phyloP scores from a whole-genome alignment of 352 stramenopile species.

The Phytopythium kandeliae region DNA sequence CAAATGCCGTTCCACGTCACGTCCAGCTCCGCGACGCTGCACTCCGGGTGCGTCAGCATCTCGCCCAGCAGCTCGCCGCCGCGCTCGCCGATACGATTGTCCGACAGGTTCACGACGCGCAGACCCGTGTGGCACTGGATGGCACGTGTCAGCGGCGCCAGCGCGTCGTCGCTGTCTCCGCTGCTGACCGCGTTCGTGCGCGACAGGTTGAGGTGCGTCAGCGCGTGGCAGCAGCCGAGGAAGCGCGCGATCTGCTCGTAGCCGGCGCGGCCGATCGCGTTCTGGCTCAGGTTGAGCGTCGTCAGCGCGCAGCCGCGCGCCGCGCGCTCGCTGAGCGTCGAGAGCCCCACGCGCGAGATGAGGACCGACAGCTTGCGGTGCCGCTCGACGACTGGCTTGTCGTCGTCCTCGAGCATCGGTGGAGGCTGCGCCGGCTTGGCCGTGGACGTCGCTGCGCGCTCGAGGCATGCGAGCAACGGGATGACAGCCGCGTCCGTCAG shows the following conservation, averaged over 20 bases:
- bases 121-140: constrained; percentile 50
- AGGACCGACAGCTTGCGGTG: constrained; percentile 11
- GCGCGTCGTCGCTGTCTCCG: constrained; percentile 20
- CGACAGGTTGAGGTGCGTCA: constrained; percentile 56
- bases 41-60: constrained; percentile 52
- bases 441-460: constrained; percentile 8
- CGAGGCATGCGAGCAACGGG: constrained; percentile 44
- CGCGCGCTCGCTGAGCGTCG: constrained; percentile 5
- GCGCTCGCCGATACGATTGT: constrained; percentile 55
- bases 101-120: constrained; percentile 50
- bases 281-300: constrained; percentile 66
- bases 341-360: not conserved
- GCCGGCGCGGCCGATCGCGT: constrained; percentile 44
- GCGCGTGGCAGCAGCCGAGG: constrained; percentile 28
- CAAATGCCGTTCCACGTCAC: constrained; percentile 75
- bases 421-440: not conserved
- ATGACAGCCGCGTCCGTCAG: constrained; percentile 63
- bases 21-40: constrained; percentile 41
- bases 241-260: constrained; percentile 57
- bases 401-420: not conserved
- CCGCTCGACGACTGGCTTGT: not conserved
- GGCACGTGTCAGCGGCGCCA: constrained; percentile 40
- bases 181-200: constrained; percentile 29
- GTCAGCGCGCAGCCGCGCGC: constrained; percentile 32
- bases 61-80: constrained; percentile 47